These are phyloP conservation scores for Ordospora pajunii DNA, from an alignment of 371 early-diverging fungal species.

Conservation along the genomic window DNA sequence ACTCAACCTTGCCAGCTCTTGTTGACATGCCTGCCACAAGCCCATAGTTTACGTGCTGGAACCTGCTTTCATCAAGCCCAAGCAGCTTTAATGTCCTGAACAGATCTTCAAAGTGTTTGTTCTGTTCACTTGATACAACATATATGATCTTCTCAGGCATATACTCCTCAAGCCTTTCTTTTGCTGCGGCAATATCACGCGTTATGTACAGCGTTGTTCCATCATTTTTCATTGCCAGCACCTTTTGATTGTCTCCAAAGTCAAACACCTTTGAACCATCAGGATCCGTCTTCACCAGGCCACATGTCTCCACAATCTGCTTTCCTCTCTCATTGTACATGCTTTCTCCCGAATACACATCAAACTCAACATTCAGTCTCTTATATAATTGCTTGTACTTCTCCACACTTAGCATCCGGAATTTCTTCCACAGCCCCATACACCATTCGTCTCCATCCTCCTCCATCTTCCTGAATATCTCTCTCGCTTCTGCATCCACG, in stretches of 20 bases:
- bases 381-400: constrained; percentile 84
- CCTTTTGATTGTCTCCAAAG: constrained; percentile 48
- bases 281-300: constrained; percentile 51
- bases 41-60: constrained; percentile 88
- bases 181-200: constrained; percentile 91
- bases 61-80: constrained; percentile 67
- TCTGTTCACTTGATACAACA: constrained; percentile 85
- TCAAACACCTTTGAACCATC: constrained; percentile 59
- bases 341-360: constrained; percentile 94
- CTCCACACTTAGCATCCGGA: constrained; percentile 80
- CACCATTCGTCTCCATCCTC: constrained; percentile 74
- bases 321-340: constrained; percentile 72
- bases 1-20: constrained; percentile 88
- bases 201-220: constrained; percentile 91
- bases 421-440: constrained; percentile 70
- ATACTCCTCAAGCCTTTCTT: constrained; percentile 76
- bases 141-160: constrained; percentile 86
- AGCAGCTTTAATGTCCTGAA: constrained; percentile 78
- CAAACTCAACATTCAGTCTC: constrained; percentile 82
- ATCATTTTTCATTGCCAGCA: constrained; percentile 78
- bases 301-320: constrained; percentile 67
- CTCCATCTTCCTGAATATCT: constrained; percentile 91
- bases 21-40: constrained; percentile 88
- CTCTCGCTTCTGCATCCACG: constrained; percentile 77
- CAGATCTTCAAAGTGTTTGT: constrained; percentile 84